Percentiles rank a stretch among this genome's conserved stretches.
phyloP scores from a whole-genome alignment of 306 rosid species.

The Quercus engelmannii region DNA sequence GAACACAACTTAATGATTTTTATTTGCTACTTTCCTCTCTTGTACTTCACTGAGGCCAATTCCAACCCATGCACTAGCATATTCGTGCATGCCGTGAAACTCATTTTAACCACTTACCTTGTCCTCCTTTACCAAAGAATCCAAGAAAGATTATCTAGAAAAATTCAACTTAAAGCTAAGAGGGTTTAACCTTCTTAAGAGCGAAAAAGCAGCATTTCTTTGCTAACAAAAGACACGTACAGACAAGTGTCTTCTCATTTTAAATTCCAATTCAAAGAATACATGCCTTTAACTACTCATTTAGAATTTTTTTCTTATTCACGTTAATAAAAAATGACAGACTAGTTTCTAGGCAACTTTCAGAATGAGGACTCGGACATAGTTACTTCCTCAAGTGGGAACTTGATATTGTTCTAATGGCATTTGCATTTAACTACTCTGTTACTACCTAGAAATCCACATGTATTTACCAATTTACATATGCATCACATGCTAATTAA shows the following conservation, averaged over 20 bases:
- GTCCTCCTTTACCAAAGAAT: too few species aligned
- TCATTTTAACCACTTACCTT: too few species aligned
- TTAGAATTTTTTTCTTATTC: background rate
- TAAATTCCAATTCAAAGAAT: background rate
- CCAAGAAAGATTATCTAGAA: too few species aligned
- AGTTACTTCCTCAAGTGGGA: background rate
- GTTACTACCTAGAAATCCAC: background rate
- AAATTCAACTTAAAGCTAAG: background rate
- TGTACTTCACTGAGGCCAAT: too few species aligned
- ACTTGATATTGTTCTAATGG: background rate
- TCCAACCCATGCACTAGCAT: too few species aligned
- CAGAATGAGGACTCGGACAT: background rate
- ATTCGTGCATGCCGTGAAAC: too few species aligned
- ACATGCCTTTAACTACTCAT: too few species aligned
- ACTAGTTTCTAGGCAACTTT: background rate
- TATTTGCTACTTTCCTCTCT: too few species aligned
- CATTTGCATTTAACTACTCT: background rate
- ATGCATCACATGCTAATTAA: background rate
- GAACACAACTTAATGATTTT: too few species aligned
- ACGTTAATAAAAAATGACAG: background rate
- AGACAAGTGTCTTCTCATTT: background rate
- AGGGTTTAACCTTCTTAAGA: background rate
- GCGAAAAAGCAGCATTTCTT: background rate
- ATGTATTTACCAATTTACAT: background rate
- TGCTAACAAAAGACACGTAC: background rate